Evolutionary conservation across 192 early-diverging fungal species (phyloP), one percentile per base, ranked within the genome.

Genomic region (Entomortierella lignicola): DNA sequence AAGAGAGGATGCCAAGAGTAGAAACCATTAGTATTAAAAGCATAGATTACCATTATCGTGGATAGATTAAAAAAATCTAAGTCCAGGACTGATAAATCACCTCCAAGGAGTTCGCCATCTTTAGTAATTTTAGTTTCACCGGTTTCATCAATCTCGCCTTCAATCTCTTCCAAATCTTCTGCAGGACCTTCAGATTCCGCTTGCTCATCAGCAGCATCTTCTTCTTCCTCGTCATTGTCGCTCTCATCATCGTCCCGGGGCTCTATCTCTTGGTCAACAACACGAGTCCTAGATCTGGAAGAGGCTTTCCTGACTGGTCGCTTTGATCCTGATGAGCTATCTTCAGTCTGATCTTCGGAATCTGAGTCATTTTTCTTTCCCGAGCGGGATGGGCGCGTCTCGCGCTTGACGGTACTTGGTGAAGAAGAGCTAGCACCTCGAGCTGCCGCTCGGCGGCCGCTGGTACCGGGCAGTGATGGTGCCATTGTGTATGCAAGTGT

Each of bases 81-180:
- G 12, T 47, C n/a, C n/a, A 20, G 44, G 26, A 25, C 23, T 25
- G 8, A 21, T 2, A 5, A 18, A 42, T 63, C 83, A 91, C 89
- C 93, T 84, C 87, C 89, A 63, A 85, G 84, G 11, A 95, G 71
- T 32, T 92, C 83, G 8, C 92, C 94, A 75, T 95, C 86, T 61
- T 87, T 87, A 48, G 89, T 89, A 15, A 93, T 84, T 66, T 96
- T 98, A 39, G 74, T 66, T 64, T 93, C 92, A 39, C 91, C 94
- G 5, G 73, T 83, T 59, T 89, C 85, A 50, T 86, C 87, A 23
- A 71, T 47, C 34, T 80, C 77, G 41, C 84, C 81, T 57, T 80
- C 80, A 34, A 61, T 68, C 27, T 85, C 85, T 60, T 73, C 73
- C 34, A 43, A 29, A 18, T 55, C 68, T 0, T 27, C 66, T 31